Evolutionary conservation across 1,139 yeast species (phyloP).

Genomic region (Suhomyces guaymorum): DNA sequence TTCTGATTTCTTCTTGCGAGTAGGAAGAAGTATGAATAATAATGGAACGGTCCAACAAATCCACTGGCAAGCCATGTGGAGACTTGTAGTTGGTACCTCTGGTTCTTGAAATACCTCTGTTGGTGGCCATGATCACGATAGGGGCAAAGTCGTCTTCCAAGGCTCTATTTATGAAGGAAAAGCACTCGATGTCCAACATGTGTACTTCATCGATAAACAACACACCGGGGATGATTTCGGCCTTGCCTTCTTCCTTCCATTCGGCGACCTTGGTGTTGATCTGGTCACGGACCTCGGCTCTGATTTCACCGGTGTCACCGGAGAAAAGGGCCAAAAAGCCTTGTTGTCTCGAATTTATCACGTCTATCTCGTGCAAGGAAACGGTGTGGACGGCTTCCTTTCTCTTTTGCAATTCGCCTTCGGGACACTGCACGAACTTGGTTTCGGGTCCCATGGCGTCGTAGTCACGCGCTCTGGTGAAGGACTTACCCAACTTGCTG

Average conservation of each 20-base stretch:
- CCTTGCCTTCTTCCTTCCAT: constrained; percentile 99
- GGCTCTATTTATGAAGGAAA: constrained; percentile 93
- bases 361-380: constrained; percentile 95
- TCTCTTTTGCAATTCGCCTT: constrained; percentile 95
- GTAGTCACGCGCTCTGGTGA: constrained; percentile 93
- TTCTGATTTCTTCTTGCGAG: constrained; percentile 76
- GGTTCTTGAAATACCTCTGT: constrained; percentile 88
- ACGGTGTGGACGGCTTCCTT: constrained; percentile 96
- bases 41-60: constrained; percentile 89
- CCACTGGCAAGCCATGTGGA: constrained; percentile 96
- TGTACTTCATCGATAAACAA: constrained; percentile 97
- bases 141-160: constrained; percentile 97
- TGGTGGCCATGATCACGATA: constrained; percentile 97
- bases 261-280: constrained; percentile 96
- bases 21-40: constrained; percentile 85
- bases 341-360: constrained; percentile 95
- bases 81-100: constrained; percentile 93
- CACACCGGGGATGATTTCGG: constrained; percentile 98
- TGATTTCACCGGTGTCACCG: constrained; percentile 97
- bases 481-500: constrained; percentile 91
- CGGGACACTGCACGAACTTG: constrained; percentile 96
- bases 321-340: constrained; percentile 95
- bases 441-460: constrained; percentile 99
- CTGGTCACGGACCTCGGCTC: constrained; percentile 95
- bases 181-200: constrained; percentile 97